phyloP scores from a whole-genome alignment of 1,284 basidiomycete genomes.

The Trametes polyzona region DNA sequence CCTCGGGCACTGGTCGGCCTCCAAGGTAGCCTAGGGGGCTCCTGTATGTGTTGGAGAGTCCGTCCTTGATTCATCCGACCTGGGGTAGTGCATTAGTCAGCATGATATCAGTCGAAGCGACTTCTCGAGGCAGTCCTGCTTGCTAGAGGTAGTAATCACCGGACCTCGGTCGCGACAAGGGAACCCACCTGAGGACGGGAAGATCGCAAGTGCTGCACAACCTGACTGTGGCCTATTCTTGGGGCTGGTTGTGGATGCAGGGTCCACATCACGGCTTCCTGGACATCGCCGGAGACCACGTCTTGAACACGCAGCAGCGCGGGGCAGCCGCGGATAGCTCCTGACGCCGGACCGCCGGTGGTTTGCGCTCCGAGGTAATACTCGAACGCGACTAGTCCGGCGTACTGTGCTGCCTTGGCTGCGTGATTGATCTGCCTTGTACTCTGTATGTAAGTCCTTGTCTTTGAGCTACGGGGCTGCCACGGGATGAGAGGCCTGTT shows the following conservation, averaged over 20 bases:
- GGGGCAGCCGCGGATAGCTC: neutral
- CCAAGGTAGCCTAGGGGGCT: neutral
- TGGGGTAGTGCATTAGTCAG: no score
- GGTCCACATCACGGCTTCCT: neutral
- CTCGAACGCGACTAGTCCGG: neutral
- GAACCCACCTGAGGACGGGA: no score
- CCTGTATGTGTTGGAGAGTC: neutral
- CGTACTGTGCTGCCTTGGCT: neutral
- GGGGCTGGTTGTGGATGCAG: no score
- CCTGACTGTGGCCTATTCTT: no score
- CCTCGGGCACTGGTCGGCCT: conserved; percentile 16
- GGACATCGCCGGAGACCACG: neutral
- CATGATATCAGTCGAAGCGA: no score
- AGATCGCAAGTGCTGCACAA: no score
- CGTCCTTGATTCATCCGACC: no score
- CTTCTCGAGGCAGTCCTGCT: no score
- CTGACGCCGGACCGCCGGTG: neutral
- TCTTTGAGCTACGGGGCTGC: neutral
- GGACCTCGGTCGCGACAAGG: no score
- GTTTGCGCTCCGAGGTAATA: no score
- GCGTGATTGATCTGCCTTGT: neutral
- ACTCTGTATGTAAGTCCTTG: neutral
- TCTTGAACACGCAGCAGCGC: neutral
- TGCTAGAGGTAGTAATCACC: no score
- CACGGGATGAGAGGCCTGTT: neutral